Evolutionary conservation across 345 rosid species (phyloP).

Genomic region (Arabis alpina): DNA sequence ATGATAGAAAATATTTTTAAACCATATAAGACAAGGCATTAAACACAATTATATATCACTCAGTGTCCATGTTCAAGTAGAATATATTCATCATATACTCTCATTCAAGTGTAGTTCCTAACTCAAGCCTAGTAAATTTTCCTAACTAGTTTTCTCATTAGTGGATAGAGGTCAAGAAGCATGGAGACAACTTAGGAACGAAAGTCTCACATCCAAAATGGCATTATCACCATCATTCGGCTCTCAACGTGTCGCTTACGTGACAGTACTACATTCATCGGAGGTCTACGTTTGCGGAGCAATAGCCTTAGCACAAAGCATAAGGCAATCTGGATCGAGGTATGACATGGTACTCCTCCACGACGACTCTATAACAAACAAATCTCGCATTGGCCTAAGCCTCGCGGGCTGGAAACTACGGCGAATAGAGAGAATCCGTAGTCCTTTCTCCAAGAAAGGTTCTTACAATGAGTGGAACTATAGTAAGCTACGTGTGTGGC

Average conservation of each 20-base stretch:
- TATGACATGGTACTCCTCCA: conserved; percentile 72
- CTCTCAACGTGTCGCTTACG: conserved; percentile 62
- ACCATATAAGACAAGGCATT: too few species aligned
- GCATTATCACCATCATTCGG: not conserved
- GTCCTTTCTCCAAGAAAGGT: conserved; percentile 56
- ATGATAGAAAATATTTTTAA: too few species aligned
- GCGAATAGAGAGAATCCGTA: conserved; percentile 58
- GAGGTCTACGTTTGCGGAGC: conserved; percentile 91
- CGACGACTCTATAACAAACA: conserved; percentile 51
- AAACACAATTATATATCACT: too few species aligned
- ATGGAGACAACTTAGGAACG: conserved; percentile 12
- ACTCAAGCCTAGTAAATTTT: too few species aligned
- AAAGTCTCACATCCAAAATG: conserved; percentile 24
- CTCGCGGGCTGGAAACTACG: conserved; percentile 70
- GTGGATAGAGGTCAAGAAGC: conserved; percentile 28
- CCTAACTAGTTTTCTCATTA: conserved; percentile 15
- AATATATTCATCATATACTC: too few species aligned
- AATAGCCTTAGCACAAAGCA: conserved; percentile 85
- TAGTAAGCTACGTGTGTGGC: conserved; percentile 83
- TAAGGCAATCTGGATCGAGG: conserved; percentile 54
- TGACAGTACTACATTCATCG: conserved; percentile 77
- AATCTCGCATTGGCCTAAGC: conserved; percentile 52
- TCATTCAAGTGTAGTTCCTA: too few species aligned
- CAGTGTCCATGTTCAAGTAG: too few species aligned
- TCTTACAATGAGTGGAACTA: conserved; percentile 94